A percentile compares a stretch with the other conserved stretches of the same genome.
Evolutionary conservation across 1,284 basidiomycete species (phyloP).

Genomic region (Fistulina hepatica): DNA sequence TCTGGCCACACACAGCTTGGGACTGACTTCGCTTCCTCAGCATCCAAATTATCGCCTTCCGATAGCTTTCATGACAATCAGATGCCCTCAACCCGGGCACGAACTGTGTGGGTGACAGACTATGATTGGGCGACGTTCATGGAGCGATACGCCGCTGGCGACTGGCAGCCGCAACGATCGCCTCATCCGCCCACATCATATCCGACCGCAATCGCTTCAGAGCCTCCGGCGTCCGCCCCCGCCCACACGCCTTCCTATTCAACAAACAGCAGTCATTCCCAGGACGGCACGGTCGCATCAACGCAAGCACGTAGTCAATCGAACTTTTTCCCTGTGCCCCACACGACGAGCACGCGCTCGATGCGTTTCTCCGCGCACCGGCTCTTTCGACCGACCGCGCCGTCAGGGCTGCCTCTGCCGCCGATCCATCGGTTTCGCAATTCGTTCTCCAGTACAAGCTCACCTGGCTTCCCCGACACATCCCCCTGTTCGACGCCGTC

Average conservation of each 20-base stretch:
- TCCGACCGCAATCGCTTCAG: conserved; percentile 10
- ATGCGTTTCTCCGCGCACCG: not conserved
- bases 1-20: too few species aligned
- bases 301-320: too few species aligned
- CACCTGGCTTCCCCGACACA: conserved; percentile 19
- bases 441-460: conserved; percentile 41
- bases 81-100: too few species aligned
- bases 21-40: too few species aligned
- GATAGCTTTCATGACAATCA: too few species aligned
- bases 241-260: conserved; percentile 1
- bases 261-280: conserved; percentile 6
- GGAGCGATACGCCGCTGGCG: conserved; percentile 61
- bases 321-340: conserved; percentile 2
- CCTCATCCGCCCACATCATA: conserved; percentile 47
- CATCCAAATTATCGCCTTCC: too few species aligned
- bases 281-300: conserved; percentile 9
- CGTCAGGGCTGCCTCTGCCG: conserved; percentile 21
- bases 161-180: conserved; percentile 72
- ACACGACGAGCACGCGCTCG: conserved; percentile 10
- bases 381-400: conserved; percentile 14
- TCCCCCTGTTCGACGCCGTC: conserved; percentile 18
- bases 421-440: conserved; percentile 41
- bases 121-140: conserved; percentile 73
- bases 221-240: conserved; percentile 8
- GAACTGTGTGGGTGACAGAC: too few species aligned